A percentile compares a stretch with the other conserved stretches of the same genome.
These are phyloP conservation scores for Kentomonas sorsogonicus DNA, from an alignment of 208 protist genomes.

Conservation along the genomic window DNA sequence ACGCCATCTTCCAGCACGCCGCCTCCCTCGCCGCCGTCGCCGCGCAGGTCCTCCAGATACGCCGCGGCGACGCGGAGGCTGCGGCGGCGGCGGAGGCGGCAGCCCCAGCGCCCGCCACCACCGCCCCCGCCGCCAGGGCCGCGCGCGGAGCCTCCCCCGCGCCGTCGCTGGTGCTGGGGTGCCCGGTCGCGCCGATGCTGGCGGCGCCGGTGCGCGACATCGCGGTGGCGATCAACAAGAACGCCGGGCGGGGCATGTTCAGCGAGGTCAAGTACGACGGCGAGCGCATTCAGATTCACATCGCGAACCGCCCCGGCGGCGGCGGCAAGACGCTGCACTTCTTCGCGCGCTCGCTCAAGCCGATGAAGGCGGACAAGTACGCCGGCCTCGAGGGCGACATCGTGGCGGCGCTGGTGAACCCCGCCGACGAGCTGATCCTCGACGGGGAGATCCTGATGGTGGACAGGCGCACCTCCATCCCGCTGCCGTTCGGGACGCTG, in stretches of 20 bases:
- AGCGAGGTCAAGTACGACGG: slow-evolving; percentile 89
- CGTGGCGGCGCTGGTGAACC: slow-evolving; percentile 33
- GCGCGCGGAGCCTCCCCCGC: background rate
- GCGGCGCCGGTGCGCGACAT: slow-evolving; percentile 29
- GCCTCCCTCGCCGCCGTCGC: slow-evolving; percentile 39
- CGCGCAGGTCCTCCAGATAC: slow-evolving; percentile 24
- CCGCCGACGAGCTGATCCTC: slow-evolving; percentile 58
- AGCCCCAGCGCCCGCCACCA: background rate
- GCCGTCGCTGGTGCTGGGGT: slow-evolving; percentile 16
- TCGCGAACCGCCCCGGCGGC: too few relatives aligned
- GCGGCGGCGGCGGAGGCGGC: background rate
- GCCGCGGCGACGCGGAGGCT: slow-evolving; percentile 8
- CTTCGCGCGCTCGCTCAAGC: slow-evolving; percentile 73
- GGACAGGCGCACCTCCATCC: slow-evolving; percentile 46
- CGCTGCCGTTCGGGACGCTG: slow-evolving; percentile 85
- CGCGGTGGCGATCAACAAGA: slow-evolving; percentile 43
- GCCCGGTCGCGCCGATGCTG: slow-evolving; percentile 49
- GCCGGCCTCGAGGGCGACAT: slow-evolving; percentile 44
- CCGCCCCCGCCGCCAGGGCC: background rate
- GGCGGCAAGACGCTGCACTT: slow-evolving; percentile 45
- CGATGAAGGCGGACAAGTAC: slow-evolving; percentile 64
- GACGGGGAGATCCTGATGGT: slow-evolving; percentile 88
- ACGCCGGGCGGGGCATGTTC: slow-evolving; percentile 75
- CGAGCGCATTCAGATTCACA: slow-evolving; percentile 85
- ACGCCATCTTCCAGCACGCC: slow-evolving; percentile 42